Base-by-base conservation (phyloP, 2,329 filamentous ascomycete genomes). In the Exophiala phaeomuriformis region DNA sequence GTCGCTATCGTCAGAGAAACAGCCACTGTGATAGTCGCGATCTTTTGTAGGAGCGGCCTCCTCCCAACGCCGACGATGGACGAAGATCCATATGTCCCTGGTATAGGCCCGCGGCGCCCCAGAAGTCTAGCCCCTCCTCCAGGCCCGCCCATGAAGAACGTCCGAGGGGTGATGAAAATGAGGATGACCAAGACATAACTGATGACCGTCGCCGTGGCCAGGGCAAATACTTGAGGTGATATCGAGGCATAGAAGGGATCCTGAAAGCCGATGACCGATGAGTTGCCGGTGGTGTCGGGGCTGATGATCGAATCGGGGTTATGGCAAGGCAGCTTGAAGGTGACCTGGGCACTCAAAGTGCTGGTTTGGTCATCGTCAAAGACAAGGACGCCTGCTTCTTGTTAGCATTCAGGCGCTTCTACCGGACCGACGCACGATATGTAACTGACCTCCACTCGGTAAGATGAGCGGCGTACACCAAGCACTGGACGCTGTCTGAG, bases 191-290 rank as follows among this genome's bases (percentile, higher is more conserved):
- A 81, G 67, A 94, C 86, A 72, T 94, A 97, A 46, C 90, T 86
- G 47, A 95, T 85, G 51, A 95, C 86, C 0, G 90, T 97, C 12
- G 89, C 89, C 10, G 90, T 88, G 52, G 90, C 90, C 50, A 97
- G 86, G 43, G 90, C 90, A 67, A 96, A 98, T 64, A 88, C 86
- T 70, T 95, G 90, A 9, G 93, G 91, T 42, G 93, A 91, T 19
- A 88, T 90, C 36, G 90, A 95, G 51, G 90, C 86, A 70, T 95
- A 95, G 70, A 98, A 98, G 5, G 90, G 90, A 64, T 95, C 88
- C 59, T 81, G 78, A 51, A 88, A 81, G 68, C 90, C 82, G 56
- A 84, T 80, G 58, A 84, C 70, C 56, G 75, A 74, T 40, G 75
- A 72, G 6, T 72, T 69, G 53, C 72, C 65, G 40, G 61, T 59